Conservation (phyloP, 257 asterid species). For the Solanum etuberosum region DNA sequence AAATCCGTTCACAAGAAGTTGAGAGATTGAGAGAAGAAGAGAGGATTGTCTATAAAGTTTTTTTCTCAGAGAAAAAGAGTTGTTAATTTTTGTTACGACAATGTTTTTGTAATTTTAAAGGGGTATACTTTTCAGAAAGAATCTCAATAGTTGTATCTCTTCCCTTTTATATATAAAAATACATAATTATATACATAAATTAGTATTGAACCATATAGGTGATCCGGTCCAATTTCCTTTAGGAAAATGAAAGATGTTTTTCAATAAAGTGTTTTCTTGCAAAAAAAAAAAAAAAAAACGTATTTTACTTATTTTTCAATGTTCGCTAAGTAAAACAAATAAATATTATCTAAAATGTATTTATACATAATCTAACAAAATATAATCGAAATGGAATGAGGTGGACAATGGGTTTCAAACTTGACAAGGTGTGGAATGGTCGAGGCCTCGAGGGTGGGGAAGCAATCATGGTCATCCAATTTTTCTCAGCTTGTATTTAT, state of each 20-base stretch:
- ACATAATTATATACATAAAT: too few species aligned
- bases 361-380: neutral
- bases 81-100: too few species aligned
- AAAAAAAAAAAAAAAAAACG: neutral
- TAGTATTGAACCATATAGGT: neutral
- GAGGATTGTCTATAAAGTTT: too few species aligned
- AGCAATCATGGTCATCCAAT: neutral
- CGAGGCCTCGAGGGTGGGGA: neutral
- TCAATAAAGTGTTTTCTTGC: neutral
- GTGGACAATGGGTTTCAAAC: too few species aligned
- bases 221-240: neutral
- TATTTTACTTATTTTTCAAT: too few species aligned
- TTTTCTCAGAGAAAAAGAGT: too few species aligned
- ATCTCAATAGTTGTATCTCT: neutral
- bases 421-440: neutral
- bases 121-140: neutral
- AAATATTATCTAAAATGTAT: neutral
- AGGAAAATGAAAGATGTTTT: neutral
- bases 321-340: too few species aligned
- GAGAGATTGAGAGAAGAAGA: too few species aligned
- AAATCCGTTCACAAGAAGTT: too few species aligned
- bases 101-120: too few species aligned
- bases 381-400: too few species aligned
- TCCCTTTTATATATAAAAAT: neutral
- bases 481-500: too few species aligned